These are phyloP conservation scores for Wallacemonas sp. DNA, from an alignment of 208 protist genomes.

Conservation along the genomic window DNA sequence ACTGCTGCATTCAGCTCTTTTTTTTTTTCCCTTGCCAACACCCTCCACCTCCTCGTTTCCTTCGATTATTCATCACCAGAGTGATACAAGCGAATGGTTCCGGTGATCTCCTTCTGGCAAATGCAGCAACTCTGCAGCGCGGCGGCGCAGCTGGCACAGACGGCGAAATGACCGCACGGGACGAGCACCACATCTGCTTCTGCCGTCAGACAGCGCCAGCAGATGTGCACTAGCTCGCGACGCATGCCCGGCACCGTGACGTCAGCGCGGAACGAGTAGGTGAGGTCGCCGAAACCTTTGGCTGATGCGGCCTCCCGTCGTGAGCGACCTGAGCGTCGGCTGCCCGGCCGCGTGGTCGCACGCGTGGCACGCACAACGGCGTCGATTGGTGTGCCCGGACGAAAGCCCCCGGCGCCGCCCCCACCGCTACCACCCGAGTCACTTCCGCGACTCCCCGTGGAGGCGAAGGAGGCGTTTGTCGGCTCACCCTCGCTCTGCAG, in stretches of 20 bases:
- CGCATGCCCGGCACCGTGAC: conserved; percentile 33
- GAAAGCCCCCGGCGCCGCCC: not conserved
- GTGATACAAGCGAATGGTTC: conserved; percentile 42
- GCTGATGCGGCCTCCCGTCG: conserved; percentile 30
- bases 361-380: not conserved
- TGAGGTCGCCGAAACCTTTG: conserved; percentile 37
- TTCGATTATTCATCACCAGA: not conserved
- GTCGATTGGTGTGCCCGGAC: not conserved
- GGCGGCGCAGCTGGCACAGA: conserved; percentile 49
- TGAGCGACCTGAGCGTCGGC: not conserved
- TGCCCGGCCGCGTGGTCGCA: not conserved
- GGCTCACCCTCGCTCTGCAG: not conserved
- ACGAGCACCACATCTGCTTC: conserved; percentile 62
- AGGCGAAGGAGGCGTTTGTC: conserved; percentile 4
- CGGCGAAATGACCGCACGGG: conserved; percentile 70
- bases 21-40: no score
- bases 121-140: conserved; percentile 47
- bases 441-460: not conserved
- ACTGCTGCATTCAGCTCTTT: no score
- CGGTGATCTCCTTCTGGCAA: conserved; percentile 44
- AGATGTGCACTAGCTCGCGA: conserved; percentile 65
- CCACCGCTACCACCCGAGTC: not conserved
- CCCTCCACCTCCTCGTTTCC: not conserved
- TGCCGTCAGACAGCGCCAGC: conserved; percentile 63
- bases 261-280: conserved; percentile 41